Conservation (phyloP, 2,329 filamentous ascomycete genomes). For the Colletotrichum cuscutae region DNA sequence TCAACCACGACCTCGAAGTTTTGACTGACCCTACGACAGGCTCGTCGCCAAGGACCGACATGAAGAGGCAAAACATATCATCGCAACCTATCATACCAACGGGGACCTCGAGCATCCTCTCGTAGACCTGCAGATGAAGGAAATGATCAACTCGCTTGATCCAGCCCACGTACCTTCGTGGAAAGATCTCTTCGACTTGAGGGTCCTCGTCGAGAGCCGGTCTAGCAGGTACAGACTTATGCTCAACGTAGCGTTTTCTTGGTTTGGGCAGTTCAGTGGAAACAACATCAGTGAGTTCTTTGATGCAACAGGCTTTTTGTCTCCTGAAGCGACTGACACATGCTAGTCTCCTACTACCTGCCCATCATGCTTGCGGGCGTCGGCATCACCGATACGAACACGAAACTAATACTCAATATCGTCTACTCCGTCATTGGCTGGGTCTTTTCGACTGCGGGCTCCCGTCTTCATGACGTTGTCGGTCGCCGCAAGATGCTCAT, state of each 20-base stretch:
- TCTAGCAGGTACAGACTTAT: constrained; percentile 49
- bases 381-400: constrained; percentile 50
- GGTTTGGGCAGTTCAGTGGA: constrained; percentile 51
- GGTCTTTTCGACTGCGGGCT: constrained; percentile 48
- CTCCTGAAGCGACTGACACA: constrained; percentile 29
- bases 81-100: constrained; percentile 61
- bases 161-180: constrained; percentile 39
- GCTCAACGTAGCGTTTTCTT: constrained; percentile 52
- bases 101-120: constrained; percentile 46
- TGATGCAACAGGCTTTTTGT: constrained; percentile 32
- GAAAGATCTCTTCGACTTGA: constrained; percentile 49
- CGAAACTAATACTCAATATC: constrained; percentile 51
- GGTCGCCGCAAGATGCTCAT: constrained; percentile 53
- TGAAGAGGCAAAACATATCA: constrained; percentile 59
- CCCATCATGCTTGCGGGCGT: constrained; percentile 51
- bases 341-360: constrained; percentile 48
- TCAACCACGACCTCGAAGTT: not conserved
- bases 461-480: constrained; percentile 50
- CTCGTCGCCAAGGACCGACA: constrained; percentile 57
- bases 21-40: constrained; percentile 51
- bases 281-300: constrained; percentile 40
- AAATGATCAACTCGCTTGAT: constrained; percentile 35
- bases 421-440: constrained; percentile 51
- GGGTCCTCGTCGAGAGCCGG: constrained; percentile 46
- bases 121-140: constrained; percentile 28